phyloP scores from a whole-genome alignment of 2,329 filamentous ascomycete species.

The Stromatinia cepivora region DNA sequence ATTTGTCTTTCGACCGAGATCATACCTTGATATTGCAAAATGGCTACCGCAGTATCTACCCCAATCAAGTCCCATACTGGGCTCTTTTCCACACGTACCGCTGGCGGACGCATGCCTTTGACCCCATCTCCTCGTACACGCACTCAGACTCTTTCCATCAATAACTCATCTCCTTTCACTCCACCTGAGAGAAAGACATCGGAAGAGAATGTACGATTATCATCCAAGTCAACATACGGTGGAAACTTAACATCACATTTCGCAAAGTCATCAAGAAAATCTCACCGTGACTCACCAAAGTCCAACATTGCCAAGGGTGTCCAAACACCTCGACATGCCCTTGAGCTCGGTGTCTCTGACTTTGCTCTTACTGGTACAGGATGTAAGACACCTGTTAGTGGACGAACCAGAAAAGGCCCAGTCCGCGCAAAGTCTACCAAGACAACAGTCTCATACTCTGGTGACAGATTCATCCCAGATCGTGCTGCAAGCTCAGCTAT shows the following conservation, averaged over 20 bases:
- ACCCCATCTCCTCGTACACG: constrained; percentile 82
- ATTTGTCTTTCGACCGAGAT: constrained; percentile 50
- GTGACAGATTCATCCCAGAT: constrained; percentile 96
- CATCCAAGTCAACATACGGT: constrained; percentile 72
- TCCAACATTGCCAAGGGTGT: constrained; percentile 83
- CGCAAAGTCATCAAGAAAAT: constrained; percentile 64
- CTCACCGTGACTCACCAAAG: constrained; percentile 86
- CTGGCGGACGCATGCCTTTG: constrained; percentile 90
- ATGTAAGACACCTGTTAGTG: constrained; percentile 59
- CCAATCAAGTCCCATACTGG: constrained; percentile 94
- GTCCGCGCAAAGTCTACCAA: constrained; percentile 61
- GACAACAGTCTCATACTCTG: constrained; percentile 72
- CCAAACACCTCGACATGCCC: constrained; percentile 74
- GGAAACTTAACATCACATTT: constrained; percentile 80
- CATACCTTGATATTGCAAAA: constrained; percentile 52
- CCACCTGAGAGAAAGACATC: constrained; percentile 60
- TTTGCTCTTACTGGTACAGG: constrained; percentile 88
- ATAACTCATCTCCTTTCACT: constrained; percentile 74
- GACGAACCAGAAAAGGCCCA: constrained; percentile 55
- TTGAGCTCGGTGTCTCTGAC: constrained; percentile 90
- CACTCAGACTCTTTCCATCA: constrained; percentile 52
- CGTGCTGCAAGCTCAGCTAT: constrained; percentile 86
- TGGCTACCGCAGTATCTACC: constrained; percentile 87
- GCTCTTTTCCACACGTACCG: constrained; percentile 87
- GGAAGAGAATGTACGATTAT: constrained; percentile 52